These are phyloP conservation scores for Lablab purpureus DNA, from an alignment of 306 rosid genomes.

Conservation along the genomic window DNA sequence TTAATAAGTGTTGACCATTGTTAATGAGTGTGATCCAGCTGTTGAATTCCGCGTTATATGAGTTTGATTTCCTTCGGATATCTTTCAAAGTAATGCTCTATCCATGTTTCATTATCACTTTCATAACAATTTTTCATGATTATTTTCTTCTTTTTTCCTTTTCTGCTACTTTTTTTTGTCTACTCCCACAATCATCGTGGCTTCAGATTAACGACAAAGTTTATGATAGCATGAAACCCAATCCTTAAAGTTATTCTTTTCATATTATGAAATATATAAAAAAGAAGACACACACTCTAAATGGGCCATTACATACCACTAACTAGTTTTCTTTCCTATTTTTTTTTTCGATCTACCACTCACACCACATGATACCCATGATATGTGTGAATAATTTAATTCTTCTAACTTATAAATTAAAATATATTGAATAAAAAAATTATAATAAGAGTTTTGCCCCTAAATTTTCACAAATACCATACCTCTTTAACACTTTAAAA, in stretches of 20 bases:
- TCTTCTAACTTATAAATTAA: background rate
- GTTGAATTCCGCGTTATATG: background rate
- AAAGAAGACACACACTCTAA: background rate
- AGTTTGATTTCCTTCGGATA: background rate
- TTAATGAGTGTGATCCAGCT: background rate
- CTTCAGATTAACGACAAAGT: background rate
- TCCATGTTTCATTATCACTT: constrained; percentile 4
- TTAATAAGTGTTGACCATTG: background rate
- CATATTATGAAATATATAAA: background rate
- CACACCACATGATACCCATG: background rate
- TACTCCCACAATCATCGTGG: background rate
- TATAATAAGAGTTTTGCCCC: too few species aligned
- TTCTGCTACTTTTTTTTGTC: background rate
- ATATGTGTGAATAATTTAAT: background rate
- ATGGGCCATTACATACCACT: background rate
- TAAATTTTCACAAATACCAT: too few species aligned
- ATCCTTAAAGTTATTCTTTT: background rate
- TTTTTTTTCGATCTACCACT: background rate
- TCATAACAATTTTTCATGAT: background rate
- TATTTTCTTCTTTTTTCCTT: background rate
- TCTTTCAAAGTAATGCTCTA: background rate
- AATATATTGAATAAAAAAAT: too few species aligned
- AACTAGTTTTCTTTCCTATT: too few species aligned
- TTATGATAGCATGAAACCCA: background rate
- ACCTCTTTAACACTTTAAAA: too few species aligned